These are phyloP conservation scores for Phytophthora cryptogea DNA, from an alignment of 352 stramenopile species.

Conservation along the genomic window DNA sequence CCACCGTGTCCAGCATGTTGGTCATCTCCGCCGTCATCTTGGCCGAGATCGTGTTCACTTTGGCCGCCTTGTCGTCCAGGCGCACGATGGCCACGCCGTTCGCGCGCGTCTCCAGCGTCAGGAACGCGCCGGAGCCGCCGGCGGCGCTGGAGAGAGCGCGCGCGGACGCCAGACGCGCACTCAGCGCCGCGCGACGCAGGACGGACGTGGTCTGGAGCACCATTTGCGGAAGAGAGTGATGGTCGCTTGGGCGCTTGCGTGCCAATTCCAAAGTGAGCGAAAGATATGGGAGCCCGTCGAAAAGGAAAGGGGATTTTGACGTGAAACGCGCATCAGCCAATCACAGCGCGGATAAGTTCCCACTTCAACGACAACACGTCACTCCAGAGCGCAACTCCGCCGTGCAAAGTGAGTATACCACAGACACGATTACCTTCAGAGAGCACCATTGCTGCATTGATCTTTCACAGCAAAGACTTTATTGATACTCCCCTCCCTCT, in stretches of 20 bases:
- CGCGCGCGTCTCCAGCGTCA: constrained; percentile 87
- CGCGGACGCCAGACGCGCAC: constrained; percentile 7
- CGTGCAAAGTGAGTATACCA: too few relatives aligned
- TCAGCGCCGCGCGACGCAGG: constrained; percentile 27
- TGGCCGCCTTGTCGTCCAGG: constrained; percentile 91
- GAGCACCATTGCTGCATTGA: too few relatives aligned
- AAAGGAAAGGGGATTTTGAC: constrained; percentile 21
- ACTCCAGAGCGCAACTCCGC: too few relatives aligned
- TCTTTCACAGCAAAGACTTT: background rate
- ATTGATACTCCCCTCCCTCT: background rate
- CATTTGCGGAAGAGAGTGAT: constrained; percentile 10
- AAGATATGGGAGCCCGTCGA: constrained; percentile 19
- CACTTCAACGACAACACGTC: constrained; percentile 28
- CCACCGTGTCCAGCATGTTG: constrained; percentile 87
- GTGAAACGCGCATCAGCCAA: constrained; percentile 29
- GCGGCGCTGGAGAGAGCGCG: constrained; percentile 35
- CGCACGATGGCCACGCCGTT: constrained; percentile 92
- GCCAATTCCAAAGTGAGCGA: constrained; percentile 27
- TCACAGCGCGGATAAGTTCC: constrained; percentile 7
- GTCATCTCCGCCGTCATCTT: constrained; percentile 90
- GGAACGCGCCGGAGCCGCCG: constrained; percentile 62
- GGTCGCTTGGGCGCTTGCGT: constrained; percentile 7
- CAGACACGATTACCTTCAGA: too few relatives aligned
- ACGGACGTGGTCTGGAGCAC: constrained; percentile 39
- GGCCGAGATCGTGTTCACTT: constrained; percentile 94